phyloP scores from a whole-genome alignment of 1,284 basidiomycete species.

The Fereydounia khargensis region DNA sequence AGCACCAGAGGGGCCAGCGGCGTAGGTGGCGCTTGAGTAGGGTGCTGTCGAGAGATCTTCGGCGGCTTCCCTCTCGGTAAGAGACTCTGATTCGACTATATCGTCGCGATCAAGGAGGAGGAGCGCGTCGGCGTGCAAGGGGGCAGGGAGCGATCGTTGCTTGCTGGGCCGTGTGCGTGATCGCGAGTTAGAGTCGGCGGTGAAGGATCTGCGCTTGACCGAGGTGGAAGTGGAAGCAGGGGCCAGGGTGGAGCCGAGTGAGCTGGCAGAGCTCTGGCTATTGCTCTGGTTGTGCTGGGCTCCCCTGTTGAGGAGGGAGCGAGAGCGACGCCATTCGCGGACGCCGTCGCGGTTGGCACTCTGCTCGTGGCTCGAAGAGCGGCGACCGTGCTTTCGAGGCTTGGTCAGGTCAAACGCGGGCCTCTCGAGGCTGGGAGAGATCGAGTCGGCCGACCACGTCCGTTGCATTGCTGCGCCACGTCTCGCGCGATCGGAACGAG shows the following conservation, averaged over 20 bases:
- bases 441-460: slow-evolving; percentile 34
- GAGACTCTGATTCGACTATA: not conserved
- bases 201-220: no score
- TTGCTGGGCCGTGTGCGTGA: no score
- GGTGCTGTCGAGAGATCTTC: slow-evolving; percentile 17
- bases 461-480: slow-evolving; percentile 13
- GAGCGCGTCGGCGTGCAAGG: not conserved
- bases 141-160: no score
- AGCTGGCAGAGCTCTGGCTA: no score
- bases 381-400: slow-evolving; percentile 23
- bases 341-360: slow-evolving; percentile 10
- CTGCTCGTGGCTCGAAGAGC: slow-evolving; percentile 34
- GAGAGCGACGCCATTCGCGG: slow-evolving; percentile 27
- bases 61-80: slow-evolving; percentile 1
- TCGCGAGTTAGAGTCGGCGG: no score
- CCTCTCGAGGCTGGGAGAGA: slow-evolving; percentile 14
- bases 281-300: no score
- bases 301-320: no score
- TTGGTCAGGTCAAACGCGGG: slow-evolving; percentile 19
- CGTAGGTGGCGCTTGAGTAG: slow-evolving; percentile 32
- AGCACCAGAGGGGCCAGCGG: slow-evolving; percentile 31
- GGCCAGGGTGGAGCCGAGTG: no score
- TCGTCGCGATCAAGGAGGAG: not conserved
- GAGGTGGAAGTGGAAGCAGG: no score
- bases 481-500: no score